phyloP scores from a whole-genome alignment of 306 rosid genomes.

The Rosa lucieae region DNA sequence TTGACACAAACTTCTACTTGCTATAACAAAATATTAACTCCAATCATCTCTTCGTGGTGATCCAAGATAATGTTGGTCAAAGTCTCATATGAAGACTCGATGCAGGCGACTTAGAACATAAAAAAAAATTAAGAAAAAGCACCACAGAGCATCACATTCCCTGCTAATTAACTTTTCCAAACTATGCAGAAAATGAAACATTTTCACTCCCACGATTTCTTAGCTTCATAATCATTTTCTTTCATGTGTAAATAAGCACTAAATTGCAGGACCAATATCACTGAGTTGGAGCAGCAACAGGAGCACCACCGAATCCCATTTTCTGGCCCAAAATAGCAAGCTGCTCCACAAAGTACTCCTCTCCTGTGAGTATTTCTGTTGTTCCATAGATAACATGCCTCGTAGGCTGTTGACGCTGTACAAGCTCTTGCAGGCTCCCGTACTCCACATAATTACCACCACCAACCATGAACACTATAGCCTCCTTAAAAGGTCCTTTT shows the following conservation, averaged over 20 bases:
- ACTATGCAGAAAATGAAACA: slow-evolving; percentile 24
- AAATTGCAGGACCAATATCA: slow-evolving; percentile 34
- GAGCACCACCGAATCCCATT: slow-evolving; percentile 80
- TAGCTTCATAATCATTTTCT: slow-evolving; percentile 16
- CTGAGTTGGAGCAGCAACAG: slow-evolving; percentile 48
- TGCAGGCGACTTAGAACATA: too few relatives aligned
- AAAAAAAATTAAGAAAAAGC: not conserved
- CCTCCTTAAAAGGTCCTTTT: slow-evolving; percentile 95
- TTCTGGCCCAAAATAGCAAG: slow-evolving; percentile 79
- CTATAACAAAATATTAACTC: too few relatives aligned
- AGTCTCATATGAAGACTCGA: too few relatives aligned
- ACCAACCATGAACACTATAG: slow-evolving; percentile 93
- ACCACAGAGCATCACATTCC: slow-evolving; percentile 18
- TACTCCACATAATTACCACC: slow-evolving; percentile 96
- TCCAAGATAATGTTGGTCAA: too few relatives aligned
- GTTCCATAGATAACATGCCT: slow-evolving; percentile 89
- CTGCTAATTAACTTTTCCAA: slow-evolving; percentile 18
- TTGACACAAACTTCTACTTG: too few relatives aligned
- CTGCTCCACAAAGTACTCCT: slow-evolving; percentile 79
- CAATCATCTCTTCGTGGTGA: too few relatives aligned
- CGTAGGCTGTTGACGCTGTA: slow-evolving; percentile 71
- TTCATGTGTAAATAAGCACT: slow-evolving; percentile 25
- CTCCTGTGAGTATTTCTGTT: slow-evolving; percentile 91
- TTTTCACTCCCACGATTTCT: slow-evolving; percentile 22
- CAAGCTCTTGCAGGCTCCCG: slow-evolving; percentile 85